Conservation (phyloP, 192 early-diverging fungal genomes). For the Coemansia sp. region DNA sequence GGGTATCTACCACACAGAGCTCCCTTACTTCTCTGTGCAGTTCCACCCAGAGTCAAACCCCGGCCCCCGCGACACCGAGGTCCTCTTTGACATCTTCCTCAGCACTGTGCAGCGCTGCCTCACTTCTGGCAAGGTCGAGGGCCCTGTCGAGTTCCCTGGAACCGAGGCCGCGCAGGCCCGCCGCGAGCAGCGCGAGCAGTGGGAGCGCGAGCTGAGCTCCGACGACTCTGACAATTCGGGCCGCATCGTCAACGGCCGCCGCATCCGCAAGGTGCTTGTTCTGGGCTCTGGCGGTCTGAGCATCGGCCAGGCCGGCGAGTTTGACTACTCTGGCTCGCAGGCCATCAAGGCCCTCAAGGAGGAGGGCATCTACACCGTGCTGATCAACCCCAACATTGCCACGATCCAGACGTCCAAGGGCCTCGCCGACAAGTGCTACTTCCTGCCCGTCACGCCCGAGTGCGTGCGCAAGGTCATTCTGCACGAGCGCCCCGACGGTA, state of each 20-base stretch:
- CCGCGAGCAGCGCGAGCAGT: constrained; percentile 31
- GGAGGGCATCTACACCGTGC: constrained; percentile 93
- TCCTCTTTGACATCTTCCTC: constrained; percentile 95
- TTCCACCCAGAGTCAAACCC: constrained; percentile 98
- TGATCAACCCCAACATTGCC: constrained; percentile 99
- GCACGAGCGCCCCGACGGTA: constrained; percentile 96
- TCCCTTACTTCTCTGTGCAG: constrained; percentile 97
- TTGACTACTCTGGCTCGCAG: constrained; percentile 96
- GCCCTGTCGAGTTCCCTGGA: constrained; percentile 68
- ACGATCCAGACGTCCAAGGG: constrained; percentile 98
- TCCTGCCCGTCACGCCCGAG: constrained; percentile 92
- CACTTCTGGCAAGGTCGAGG: constrained; percentile 64
- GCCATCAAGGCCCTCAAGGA: constrained; percentile 99
- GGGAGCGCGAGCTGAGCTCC: constrained; percentile 43
- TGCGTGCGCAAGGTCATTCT: constrained; percentile 93
- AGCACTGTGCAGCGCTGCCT: constrained; percentile 66
- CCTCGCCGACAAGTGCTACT: constrained; percentile 97
- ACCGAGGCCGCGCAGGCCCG: constrained; percentile 46
- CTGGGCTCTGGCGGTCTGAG: constrained; percentile 95
- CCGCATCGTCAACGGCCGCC: constrained; percentile 57
- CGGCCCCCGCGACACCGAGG: constrained; percentile 96
- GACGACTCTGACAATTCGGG: constrained; percentile 48
- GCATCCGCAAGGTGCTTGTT: constrained; percentile 88
- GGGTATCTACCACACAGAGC: constrained; percentile 85
- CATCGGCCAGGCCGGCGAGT: constrained; percentile 99